Evolutionary conservation across 2,329 filamentous ascomycete species (phyloP), one percentile per base, ranked within the genome.

Genomic region (Myriosclerotinia curreyana): DNA sequence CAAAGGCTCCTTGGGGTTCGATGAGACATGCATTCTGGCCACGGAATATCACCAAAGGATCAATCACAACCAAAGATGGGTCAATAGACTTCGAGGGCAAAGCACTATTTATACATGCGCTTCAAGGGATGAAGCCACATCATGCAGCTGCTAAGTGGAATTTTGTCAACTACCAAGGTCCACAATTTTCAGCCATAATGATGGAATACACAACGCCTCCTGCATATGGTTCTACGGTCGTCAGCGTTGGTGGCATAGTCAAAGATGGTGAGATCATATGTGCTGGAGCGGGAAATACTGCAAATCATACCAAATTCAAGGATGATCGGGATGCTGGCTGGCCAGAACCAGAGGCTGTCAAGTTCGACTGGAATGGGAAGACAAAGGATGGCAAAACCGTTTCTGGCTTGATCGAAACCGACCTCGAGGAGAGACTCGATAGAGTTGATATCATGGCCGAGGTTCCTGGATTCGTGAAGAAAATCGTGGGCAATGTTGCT

Each of bases 51-150:
- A 86, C 89, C 15, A 89, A 94, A 77, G 95, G 95, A 60, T 90
- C 84, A 70, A 92, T 98, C 76, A 86, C 90, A 68, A 96, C 92
- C 66, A 84, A 90, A 72, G 86, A 91, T 42, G 91, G 92, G 55
- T 86, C 89, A 46, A 82, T 96, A 67, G 88, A 96, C 75, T 87
- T 96, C 76, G 88, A 86, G 73, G 94, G 94, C 64, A 85, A 82
- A 68, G 92, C 87, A 40, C 80, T 96, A 72, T 94, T 92, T 78
- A 82, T 89, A 69, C 89, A 95, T 76, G 93, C 92, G 49, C 80
- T 98, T 59, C 95, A 98, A 79, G 95, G 93, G 76, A 98, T 98
- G 94, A 99, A 99, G 83, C 95, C 95, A 49, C 95, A 99, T 77
- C 96, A 99, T 76, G 90, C 92, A 66, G 93, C 94, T 67, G 87